Evolutionary conservation across 257 asterid genomes (phyloP), one percentile per base, ranked within the genome.

Genomic region (Fraxinus anomala): DNA sequence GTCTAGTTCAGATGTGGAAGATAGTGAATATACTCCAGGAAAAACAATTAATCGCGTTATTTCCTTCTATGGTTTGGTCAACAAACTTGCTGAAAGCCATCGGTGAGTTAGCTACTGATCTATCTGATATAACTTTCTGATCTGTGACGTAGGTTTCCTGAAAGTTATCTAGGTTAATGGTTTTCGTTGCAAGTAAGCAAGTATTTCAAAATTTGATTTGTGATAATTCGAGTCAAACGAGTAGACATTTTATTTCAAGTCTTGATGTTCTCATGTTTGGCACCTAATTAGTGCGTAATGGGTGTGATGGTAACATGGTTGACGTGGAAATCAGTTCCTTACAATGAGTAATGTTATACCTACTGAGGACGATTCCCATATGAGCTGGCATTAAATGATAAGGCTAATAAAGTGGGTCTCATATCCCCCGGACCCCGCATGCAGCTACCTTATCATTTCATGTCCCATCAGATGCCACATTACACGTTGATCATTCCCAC

Each of bases 21-120:
- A 82, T 76, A 83, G 75, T 76, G 90, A 82, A 73, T 67, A 26
- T 54, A 56, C 36, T 34, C 79, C 82, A 49, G 86, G 79, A 77
- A 86, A 86, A 77, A 82, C 79, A 72, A 73, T 79, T 73, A 81
- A 83, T 75, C 91, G 99, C 76, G 86, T 88, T 37, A 90, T 95
- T 85, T 86, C 99, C 65, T 93, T 93, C 92, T 95, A 81, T 82
- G 85, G 87, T 75, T 83, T 95, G 87, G 96, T 95, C 68, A 91
- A 88, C 86, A 90, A 81, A 80, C 92, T 91, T 83, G 92, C 91
- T 70, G 98, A 91, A 84, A 89, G 84, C 79, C 98, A 90, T 79
- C 85, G 97, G 99, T 95, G 76, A 84, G 87, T 81, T 73, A 71
- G 39, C 80, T 63, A 68, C 49, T 68, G 28, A 33, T 76, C 66